A percentile compares a stretch with the other conserved stretches of the same genome.
Evolutionary conservation across 129 eudicot genomes (phyloP).

Genomic region (Lactuca saligna): DNA sequence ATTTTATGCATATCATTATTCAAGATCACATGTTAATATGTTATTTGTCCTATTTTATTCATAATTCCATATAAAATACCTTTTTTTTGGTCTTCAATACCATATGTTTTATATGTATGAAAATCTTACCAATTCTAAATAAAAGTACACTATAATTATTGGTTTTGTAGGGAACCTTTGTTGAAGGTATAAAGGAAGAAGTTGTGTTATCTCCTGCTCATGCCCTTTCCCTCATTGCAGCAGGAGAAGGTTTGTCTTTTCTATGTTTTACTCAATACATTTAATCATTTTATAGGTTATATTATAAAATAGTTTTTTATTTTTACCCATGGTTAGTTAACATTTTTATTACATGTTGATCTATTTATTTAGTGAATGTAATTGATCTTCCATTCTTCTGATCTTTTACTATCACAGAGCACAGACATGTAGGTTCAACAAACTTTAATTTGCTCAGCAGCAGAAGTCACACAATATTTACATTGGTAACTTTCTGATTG

Average conservation of each 20-base stretch:
- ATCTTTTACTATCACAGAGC: constrained; percentile 59
- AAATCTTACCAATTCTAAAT: constrained; percentile 17
- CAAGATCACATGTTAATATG: neutral
- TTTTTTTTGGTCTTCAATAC: constrained; percentile 14
- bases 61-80: neutral
- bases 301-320: neutral
- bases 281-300: constrained; percentile 3
- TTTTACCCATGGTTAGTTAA: constrained; percentile 2
- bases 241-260: constrained; percentile 79
- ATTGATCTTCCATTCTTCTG: constrained; percentile 19
- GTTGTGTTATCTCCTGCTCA: constrained; percentile 97
- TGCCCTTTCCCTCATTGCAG: constrained; percentile 95
- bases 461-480: constrained; percentile 99
- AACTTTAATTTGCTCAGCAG: constrained; percentile 94
- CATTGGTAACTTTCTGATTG: constrained; percentile 57
- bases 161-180: constrained; percentile 74
- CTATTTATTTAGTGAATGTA: neutral
- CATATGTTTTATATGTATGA: constrained; percentile 6
- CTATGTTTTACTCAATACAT: constrained; percentile 10
- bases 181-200: constrained; percentile 97
- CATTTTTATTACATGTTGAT: constrained; percentile 7
- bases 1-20: constrained; percentile 15
- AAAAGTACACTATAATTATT: constrained; percentile 12
- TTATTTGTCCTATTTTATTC: neutral
- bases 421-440: constrained; percentile 98